Evolutionary conservation across 495 filamentous ascomycete genomes (phyloP), one percentile per base, ranked within the genome.

Genomic region (Penicillium canescens): DNA sequence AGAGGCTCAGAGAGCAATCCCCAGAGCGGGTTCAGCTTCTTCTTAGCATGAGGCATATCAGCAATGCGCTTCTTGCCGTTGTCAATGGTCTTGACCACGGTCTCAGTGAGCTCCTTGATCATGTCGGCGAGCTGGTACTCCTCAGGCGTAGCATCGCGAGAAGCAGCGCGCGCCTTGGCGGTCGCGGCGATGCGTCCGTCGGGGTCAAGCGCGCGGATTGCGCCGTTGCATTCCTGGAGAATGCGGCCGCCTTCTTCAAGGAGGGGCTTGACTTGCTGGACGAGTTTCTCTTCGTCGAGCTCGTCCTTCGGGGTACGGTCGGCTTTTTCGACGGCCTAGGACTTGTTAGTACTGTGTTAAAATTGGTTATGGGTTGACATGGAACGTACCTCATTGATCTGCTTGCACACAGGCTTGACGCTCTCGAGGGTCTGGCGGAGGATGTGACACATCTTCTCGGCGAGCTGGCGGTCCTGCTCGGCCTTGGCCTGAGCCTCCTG

Each of bases 11-110:
- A 86, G 35, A 96, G 75, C 42, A 96, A 71, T 35, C 78, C 86
- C 89, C 91, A 91, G 28, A 96, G 83, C 2, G 92, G 91, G 65
- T 91, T 96, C 45, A 97, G 81, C 71, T 89, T 83, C 79, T 96
- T 96, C 85, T 96, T 94, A 21, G 91, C 92, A 53, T 92, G 86
- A 13, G 92, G 92, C 87, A 96, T 92, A 63, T 89, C 88, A 60
- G 88, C 85, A 50, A 96, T 87, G 73, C 87, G 88, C 69, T 84
- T 86, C 80, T 89, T 91, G 35, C 88, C 90, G 40, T 87, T 83
- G 53, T 96, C 91, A 56, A 97, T 91, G n/a, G 87, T 90, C 61
- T 85, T 83, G 6, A 84, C 75, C 7, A 85, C 80, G 3, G 75
- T 82, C 42, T 79, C 75, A 11, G 82, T 82, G 47, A 87, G 64